Evolutionary conservation across 1,139 yeast genomes (phyloP).

Genomic region (Candida frijolesensis): DNA sequence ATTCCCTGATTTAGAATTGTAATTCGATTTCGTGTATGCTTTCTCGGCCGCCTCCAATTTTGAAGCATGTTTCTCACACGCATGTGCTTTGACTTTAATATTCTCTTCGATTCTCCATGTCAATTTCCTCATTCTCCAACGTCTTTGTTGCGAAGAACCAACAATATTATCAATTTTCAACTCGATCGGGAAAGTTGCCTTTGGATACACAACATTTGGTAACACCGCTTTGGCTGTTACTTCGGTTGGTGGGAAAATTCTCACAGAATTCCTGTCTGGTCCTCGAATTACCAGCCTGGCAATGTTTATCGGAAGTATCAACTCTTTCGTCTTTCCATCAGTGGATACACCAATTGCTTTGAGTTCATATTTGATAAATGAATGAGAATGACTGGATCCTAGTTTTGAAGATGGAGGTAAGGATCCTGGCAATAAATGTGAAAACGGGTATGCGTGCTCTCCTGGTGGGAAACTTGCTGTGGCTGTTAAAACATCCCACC

Average conservation of each 20-base stretch:
- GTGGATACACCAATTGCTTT: conserved; percentile 54
- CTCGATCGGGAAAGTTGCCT: conserved; percentile 81
- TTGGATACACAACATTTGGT: conserved; percentile 89
- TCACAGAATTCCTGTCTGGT: conserved; percentile 79
- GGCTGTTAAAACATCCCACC: conserved; percentile 81
- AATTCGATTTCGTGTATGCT: conserved; percentile 28
- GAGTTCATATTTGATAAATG: conserved; percentile 71
- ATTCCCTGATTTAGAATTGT: conserved; percentile 13
- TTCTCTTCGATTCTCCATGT: conserved; percentile 91
- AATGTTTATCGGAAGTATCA: conserved; percentile 71
- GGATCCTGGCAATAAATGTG: conserved; percentile 90
- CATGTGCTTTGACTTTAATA: conserved; percentile 57
- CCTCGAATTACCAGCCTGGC: conserved; percentile 79
- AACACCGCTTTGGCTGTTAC: conserved; percentile 83
- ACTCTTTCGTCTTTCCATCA: conserved; percentile 30
- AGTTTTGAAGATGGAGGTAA: conserved; percentile 77
- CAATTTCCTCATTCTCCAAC: conserved; percentile 93
- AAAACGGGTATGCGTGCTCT: conserved; percentile 87
- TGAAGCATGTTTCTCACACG: conserved; percentile 57
- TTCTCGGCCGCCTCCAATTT: conserved; percentile 53
- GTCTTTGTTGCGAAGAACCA: conserved; percentile 48
- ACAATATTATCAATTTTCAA: conserved; percentile 79
- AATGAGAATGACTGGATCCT: conserved; percentile 54
- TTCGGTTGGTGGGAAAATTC: conserved; percentile 95
- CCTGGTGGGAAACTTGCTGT: conserved; percentile 61